Evolutionary conservation across 352 stramenopile genomes (phyloP).

Genomic region (Plasmopara halstedii): DNA sequence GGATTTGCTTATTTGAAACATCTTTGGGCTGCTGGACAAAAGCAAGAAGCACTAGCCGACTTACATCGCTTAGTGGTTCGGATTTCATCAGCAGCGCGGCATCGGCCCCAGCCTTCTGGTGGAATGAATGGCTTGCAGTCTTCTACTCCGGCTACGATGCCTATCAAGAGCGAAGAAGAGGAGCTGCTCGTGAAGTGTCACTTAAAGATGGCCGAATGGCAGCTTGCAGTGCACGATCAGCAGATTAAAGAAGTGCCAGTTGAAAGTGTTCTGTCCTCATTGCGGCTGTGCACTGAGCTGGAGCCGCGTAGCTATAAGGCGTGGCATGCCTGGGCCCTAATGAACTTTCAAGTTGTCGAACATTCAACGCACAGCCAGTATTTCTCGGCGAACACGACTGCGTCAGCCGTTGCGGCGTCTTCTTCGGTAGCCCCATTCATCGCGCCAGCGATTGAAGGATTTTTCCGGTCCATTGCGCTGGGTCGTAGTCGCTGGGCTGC

Average conservation of each 20-base stretch:
- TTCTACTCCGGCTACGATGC: slow-evolving; percentile 20
- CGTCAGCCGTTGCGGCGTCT: slow-evolving; percentile 14
- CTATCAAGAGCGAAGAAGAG: slow-evolving; percentile 43
- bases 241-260: slow-evolving; percentile 76
- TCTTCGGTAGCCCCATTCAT: slow-evolving; percentile 44
- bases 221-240: slow-evolving; percentile 73
- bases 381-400: slow-evolving; percentile 24
- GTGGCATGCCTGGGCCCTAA: slow-evolving; percentile 96
- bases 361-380: slow-evolving; percentile 55
- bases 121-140: slow-evolving; percentile 13
- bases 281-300: slow-evolving; percentile 62
- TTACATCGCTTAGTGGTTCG: slow-evolving; percentile 77
- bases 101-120: slow-evolving; percentile 12
- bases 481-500: slow-evolving; percentile 93
- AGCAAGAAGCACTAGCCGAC: slow-evolving; percentile 82
- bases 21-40: slow-evolving; percentile 86
- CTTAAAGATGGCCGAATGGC: slow-evolving; percentile 80
- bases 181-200: slow-evolving; percentile 79
- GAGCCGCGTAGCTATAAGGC: slow-evolving; percentile 79
- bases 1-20: slow-evolving; percentile 95
- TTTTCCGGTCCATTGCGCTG: slow-evolving; percentile 94
- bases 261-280: slow-evolving; percentile 48
- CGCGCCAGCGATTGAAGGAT: slow-evolving; percentile 78
- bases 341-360: slow-evolving; percentile 96
- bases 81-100: slow-evolving; percentile 36